Conservation (phyloP, 2,329 filamentous ascomycete species). For the Talaromyces islandicus region DNA sequence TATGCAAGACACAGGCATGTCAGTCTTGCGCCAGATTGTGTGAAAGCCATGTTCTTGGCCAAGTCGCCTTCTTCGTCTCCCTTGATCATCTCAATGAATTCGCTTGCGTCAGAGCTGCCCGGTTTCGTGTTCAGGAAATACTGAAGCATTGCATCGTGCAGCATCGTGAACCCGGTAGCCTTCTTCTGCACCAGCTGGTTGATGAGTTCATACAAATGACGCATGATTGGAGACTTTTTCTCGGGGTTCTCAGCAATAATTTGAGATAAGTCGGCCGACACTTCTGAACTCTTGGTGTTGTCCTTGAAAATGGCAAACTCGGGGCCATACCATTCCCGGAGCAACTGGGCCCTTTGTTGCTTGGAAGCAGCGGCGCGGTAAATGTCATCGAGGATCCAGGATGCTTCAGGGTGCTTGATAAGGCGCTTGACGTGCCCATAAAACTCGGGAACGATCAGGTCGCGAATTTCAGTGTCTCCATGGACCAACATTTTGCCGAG, state of each 20-base stretch:
- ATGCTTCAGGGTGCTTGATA: conserved; percentile 93
- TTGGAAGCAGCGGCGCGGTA: conserved; percentile 83
- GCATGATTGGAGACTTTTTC: conserved; percentile 83
- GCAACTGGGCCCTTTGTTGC: conserved; percentile 75
- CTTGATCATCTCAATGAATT: conserved; percentile 86
- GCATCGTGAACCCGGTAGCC: conserved; percentile 91
- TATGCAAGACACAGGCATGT: conserved; percentile 77
- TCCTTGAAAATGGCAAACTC: conserved; percentile 80
- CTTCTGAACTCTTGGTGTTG: conserved; percentile 38
- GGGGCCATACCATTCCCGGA: conserved; percentile 93
- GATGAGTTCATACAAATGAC: conserved; percentile 76
- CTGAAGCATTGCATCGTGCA: conserved; percentile 97
- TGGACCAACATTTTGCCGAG: conserved; percentile 95
- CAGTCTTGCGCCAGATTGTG: conserved; percentile 75
- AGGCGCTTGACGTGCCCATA: conserved; percentile 87
- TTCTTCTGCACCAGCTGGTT: conserved; percentile 94
- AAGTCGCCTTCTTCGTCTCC: conserved; percentile 86
- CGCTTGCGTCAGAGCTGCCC: conserved; percentile 73
- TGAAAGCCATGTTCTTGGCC: conserved; percentile 94
- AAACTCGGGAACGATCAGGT: conserved; percentile 88
- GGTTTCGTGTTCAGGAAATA: conserved; percentile 78
- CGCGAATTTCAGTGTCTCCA: conserved; percentile 77
- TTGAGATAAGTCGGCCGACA: conserved; percentile 61
- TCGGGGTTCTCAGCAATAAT: conserved; percentile 74
- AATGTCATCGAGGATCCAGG: conserved; percentile 96